These are phyloP conservation scores for Leishmania guyanensis DNA, from an alignment of 208 protist species.

Conservation along the genomic window DNA sequence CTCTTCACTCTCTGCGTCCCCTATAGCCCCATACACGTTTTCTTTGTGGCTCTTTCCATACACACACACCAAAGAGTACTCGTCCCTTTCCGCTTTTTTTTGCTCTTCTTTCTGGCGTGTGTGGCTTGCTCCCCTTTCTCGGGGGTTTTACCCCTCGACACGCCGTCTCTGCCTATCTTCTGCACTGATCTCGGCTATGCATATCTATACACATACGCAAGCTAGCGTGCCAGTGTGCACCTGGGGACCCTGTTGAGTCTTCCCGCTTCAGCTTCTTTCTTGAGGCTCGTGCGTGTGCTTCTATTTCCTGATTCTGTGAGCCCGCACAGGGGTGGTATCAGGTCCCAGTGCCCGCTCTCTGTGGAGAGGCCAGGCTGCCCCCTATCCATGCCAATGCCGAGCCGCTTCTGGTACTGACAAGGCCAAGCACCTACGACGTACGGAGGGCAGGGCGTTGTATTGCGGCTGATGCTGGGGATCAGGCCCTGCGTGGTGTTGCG, in stretches of 20 bases:
- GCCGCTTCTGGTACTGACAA: not conserved
- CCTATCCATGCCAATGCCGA: not conserved
- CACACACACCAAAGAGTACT: not conserved
- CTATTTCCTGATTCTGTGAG: not conserved
- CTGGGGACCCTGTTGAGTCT: not conserved
- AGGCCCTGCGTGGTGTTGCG: not conserved
- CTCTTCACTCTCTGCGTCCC: not conserved
- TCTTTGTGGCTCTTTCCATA: not conserved
- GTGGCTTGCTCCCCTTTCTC: not conserved
- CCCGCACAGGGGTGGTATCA: not conserved
- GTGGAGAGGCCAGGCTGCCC: not conserved
- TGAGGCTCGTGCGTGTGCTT: not conserved
- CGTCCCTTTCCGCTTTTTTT: not conserved
- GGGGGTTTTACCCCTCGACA: too few relatives aligned
- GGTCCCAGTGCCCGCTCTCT: not conserved
- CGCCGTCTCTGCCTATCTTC: too few relatives aligned
- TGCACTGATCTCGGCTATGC: not conserved
- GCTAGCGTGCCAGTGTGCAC: not conserved
- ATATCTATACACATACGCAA: too few relatives aligned
- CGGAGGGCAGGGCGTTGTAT: not conserved
- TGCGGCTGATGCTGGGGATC: not conserved
- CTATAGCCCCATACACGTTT: not conserved
- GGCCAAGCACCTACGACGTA: not conserved
- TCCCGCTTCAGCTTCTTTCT: not conserved
- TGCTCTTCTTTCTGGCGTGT: not conserved